Evolutionary conservation across 805 yeast genomes (phyloP).

Genomic region (Tanozyma kutaoensis): DNA sequence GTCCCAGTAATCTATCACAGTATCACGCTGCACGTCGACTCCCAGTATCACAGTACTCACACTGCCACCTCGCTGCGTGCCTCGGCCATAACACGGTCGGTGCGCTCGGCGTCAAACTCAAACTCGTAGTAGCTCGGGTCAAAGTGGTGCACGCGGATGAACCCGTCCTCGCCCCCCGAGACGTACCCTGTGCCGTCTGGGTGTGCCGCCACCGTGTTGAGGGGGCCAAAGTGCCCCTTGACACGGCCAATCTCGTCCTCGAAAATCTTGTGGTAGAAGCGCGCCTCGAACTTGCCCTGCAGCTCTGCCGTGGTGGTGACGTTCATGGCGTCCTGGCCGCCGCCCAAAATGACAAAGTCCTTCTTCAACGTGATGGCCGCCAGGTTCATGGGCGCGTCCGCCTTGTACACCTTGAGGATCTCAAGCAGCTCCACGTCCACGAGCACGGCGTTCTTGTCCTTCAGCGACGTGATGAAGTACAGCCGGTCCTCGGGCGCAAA

Average conservation of each 20-base stretch:
- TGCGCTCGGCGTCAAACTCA: slow-evolving; percentile 72
- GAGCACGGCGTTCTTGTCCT: slow-evolving; percentile 75
- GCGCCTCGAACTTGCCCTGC: slow-evolving; percentile 94
- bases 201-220: slow-evolving; percentile 85
- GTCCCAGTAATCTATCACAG: no score
- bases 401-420: slow-evolving; percentile 57
- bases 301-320: slow-evolving; percentile 92
- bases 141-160: slow-evolving; percentile 84
- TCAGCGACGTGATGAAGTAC: slow-evolving; percentile 84
- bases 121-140: slow-evolving; percentile 90
- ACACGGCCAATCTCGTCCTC: slow-evolving; percentile 95
- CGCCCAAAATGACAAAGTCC: slow-evolving; percentile 87
- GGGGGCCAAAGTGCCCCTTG: slow-evolving; percentile 98
- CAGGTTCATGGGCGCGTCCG: slow-evolving; percentile 91
- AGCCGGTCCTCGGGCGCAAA: slow-evolving; percentile 69
- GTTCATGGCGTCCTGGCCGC: slow-evolving; percentile 98
- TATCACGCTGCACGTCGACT: no score
- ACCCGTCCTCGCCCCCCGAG: slow-evolving; percentile 99
- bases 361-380: slow-evolving; percentile 91
- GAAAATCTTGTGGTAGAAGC: slow-evolving; percentile 90
- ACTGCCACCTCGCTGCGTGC: no score
- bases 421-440: slow-evolving; percentile 68
- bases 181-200: slow-evolving; percentile 90
- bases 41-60: no score
- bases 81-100: no score